These are phyloP conservation scores for Boletus reticulatus DNA, from an alignment of 768 basidiomycete genomes.

Conservation along the genomic window DNA sequence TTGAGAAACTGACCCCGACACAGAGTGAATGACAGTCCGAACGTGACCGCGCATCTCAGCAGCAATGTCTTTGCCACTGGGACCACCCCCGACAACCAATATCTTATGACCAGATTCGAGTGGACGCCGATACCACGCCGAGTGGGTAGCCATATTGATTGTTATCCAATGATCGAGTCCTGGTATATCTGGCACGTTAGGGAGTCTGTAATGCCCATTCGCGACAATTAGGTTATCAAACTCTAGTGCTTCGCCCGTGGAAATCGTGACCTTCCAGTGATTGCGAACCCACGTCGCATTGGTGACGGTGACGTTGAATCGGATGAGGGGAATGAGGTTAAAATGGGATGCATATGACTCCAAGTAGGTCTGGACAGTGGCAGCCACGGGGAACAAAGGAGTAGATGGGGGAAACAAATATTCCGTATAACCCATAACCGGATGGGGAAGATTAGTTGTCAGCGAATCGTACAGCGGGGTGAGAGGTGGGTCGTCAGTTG, in stretches of 20 bases:
- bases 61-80: constrained; percentile 69
- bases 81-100: constrained; percentile 52
- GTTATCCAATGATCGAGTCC: constrained; percentile 61
- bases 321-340: constrained; percentile 57
- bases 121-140: constrained; percentile 66
- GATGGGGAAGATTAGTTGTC: constrained; percentile 81
- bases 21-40: constrained; percentile 54
- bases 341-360: constrained; percentile 63
- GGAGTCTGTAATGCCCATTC: constrained; percentile 72
- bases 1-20: constrained; percentile 34
- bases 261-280: constrained; percentile 51
- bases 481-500: constrained; percentile 49
- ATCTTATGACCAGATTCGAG: constrained; percentile 36
- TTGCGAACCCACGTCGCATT: constrained; percentile 39
- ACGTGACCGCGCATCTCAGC: constrained; percentile 50
- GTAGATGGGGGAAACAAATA: constrained; percentile 72
- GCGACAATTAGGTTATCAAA: constrained; percentile 73
- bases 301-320: constrained; percentile 56
- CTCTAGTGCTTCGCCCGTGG: constrained; percentile 32
- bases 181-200: constrained; percentile 57
- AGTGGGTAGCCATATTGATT: constrained; percentile 54
- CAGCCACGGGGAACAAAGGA: constrained; percentile 62
- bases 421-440: constrained; percentile 66
- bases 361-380: constrained; percentile 66
- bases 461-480: constrained; percentile 79